Conservation (phyloP, 2,329 filamentous ascomycete species). For the Colletotrichum scovillei region DNA sequence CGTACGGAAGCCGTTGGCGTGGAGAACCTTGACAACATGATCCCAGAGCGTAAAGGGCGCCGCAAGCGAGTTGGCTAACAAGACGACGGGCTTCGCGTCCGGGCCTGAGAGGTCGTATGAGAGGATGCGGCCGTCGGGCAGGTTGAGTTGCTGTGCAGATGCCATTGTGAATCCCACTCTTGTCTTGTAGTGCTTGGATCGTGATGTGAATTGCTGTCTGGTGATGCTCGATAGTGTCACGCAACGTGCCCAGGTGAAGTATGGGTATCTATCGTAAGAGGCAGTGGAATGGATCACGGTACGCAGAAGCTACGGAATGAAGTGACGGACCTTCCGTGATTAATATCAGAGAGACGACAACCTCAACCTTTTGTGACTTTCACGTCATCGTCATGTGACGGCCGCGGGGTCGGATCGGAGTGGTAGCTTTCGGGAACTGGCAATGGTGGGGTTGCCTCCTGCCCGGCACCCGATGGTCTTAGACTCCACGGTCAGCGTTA, state of each 20-base stretch:
- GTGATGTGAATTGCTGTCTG: background rate
- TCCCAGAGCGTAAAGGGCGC: conserved; percentile 53
- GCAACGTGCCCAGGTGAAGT: background rate
- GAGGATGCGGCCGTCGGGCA: conserved; percentile 43
- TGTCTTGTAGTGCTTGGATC: conserved; percentile 40
- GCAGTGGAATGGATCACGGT: too few species aligned
- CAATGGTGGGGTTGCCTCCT: conserved; percentile 6
- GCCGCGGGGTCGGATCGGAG: conserved; percentile 27
- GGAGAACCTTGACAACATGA: conserved; percentile 48
- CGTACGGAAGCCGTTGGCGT: conserved; percentile 49
- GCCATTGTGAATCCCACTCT: conserved; percentile 18
- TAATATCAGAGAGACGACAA: background rate
- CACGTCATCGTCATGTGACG: conserved; percentile 36
- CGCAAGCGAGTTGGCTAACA: conserved; percentile 54
- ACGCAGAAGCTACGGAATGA: background rate
- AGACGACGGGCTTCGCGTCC: conserved; percentile 44
- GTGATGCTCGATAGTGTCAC: background rate
- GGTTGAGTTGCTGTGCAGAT: conserved; percentile 40
- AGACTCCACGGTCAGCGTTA: too few species aligned
- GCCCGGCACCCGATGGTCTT: background rate
- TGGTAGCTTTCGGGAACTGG: conserved; percentile 17
- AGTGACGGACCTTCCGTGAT: background rate
- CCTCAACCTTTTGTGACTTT: conserved; percentile 2
- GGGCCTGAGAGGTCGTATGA: conserved; percentile 44
- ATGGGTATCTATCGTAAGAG: background rate